Base-by-base conservation (phyloP, 2,329 filamentous ascomycete species). In the Curvularia sp. region DNA sequence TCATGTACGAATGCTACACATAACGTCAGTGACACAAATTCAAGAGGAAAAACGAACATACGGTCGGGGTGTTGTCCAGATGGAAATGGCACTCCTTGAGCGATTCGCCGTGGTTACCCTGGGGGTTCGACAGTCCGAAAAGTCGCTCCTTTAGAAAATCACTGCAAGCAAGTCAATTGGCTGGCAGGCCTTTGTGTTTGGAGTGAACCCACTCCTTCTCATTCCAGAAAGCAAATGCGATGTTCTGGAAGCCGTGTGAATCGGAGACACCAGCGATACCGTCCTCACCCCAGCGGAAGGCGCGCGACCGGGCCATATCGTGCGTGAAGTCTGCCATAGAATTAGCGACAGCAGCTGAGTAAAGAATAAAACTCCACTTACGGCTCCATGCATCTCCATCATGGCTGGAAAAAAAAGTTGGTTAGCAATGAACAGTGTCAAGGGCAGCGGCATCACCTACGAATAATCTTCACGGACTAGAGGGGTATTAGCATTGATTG, bases 61-160 rank as follows among this genome's bases (percentile, higher is more conserved):
- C 84, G 55, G 86, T 87, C 57, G 94, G 94, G 28, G 92, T 96
- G 77, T 98, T 98, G 79, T 98, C 94, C 58, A 97, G 80, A 78
- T 98, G 94, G 73, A 97, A 98, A 79, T 98, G 93, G 55, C 91
- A 92, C 80, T 98, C 94, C 79, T 97, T 98, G 82, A 98, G 85
- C 76, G 92, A 96, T 81, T 98, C 95, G 64, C 95, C 95, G 80
- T 98, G 95, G 74, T 97, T 97, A 66, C 94, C 94, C 79, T 98
- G 92, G 2, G 94, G 93, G 76, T 98, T 98, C 50, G 94, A 97
- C 54, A 98, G 84, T 55, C 94, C 94, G 74, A 97, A 98, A 4
- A 98, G 86, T 63, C 95, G 89, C 78, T 98, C 95, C 79, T 98
- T 98, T 70, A 98, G 84, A 75, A 94, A 96, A 55, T 92, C 90